Evolutionary conservation across 2,329 filamentous ascomycete species (phyloP), one percentile per base, ranked within the genome.

Genomic region (Ceratocystis diversiconidia): DNA sequence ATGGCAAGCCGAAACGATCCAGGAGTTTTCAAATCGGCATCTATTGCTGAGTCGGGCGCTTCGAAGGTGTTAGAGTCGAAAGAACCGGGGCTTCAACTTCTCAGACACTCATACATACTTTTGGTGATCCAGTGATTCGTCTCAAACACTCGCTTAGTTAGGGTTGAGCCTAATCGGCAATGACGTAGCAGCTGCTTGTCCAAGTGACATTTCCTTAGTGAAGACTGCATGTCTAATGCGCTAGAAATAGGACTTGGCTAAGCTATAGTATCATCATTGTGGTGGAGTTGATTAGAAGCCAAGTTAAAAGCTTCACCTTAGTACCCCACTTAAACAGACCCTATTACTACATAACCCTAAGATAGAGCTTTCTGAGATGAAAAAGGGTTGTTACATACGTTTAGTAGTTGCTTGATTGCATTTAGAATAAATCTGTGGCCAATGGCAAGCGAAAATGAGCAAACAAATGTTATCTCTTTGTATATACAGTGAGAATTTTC

Each of bases 1-100:
- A 91, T 78, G 3, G 85, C 85, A 63, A 89, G 76, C 41, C 73
- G 74, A 68, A 81, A 79, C 5, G 71, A 57, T n/a, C 63, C 64
- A 17, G 61, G 55, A 5, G 7, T 30, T 7, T 36, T 25, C n/a
- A 59, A 36, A 2, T 5, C 55, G 15, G 25, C 55, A 8, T 12
- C 36, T 41, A 22, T 30, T 8, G 15, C 28, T 3, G 28, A 59
- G 1, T 36, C 28, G 55, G 55, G 28, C 28, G 17, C 55, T 59
- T 8, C 55, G 25, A 36, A 25, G 17, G 17, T 32, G 30, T 59
- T 59, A 59, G 55, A n/a, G 12, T n/a, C 32, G 44, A 41, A 55
- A 22, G 28, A 30, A 22, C 48, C 22, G 22, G 5, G 36, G 36
- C 36, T 67, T 19, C 19, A 48, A 15, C 3, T 57, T 28, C 17